Conservation (phyloP, 371 early-diverging fungal genomes). For the Blakeslea trispora region DNA sequence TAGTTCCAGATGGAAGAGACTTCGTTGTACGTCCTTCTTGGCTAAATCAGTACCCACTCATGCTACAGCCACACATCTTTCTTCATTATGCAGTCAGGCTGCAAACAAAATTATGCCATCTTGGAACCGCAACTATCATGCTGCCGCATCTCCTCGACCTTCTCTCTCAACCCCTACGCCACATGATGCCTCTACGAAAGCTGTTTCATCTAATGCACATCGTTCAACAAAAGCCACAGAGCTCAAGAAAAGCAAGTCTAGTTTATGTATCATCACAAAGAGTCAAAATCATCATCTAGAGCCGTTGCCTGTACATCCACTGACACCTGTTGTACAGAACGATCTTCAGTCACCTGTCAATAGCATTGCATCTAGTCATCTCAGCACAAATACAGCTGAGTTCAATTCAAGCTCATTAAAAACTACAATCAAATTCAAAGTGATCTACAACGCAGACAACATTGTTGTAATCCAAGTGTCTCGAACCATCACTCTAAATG, state of each 20-base stretch:
- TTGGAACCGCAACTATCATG: conserved; percentile 12
- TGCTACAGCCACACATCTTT: conserved; percentile 11
- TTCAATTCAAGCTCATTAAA: conserved; percentile 1
- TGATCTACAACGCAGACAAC: conserved; percentile 39
- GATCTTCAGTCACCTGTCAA: background rate
- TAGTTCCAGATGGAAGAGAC: conserved; percentile 23
- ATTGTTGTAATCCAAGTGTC: conserved; percentile 41
- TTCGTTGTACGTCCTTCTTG: conserved; percentile 27
- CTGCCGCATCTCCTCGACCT: conserved; percentile 12
- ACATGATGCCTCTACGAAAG: conserved; percentile 2
- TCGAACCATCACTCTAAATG: conserved; percentile 27
- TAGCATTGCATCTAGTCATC: conserved; percentile 7
- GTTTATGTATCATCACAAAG: conserved; percentile 3
- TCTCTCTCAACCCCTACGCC: conserved; percentile 20
- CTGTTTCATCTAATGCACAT: conserved; percentile 2
- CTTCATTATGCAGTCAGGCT: conserved; percentile 31
- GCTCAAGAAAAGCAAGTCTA: conserved; percentile 24
- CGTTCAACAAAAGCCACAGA: background rate
- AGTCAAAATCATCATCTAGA: background rate
- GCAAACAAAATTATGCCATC: conserved; percentile 25
- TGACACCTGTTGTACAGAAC: background rate
- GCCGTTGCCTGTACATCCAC: conserved; percentile 1
- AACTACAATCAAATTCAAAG: conserved; percentile 35
- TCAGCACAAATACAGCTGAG: conserved; percentile 2
- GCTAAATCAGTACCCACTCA: conserved; percentile 13